These are phyloP conservation scores for Leishmania gerbilli DNA, from an alignment of 208 protist genomes.

Conservation along the genomic window DNA sequence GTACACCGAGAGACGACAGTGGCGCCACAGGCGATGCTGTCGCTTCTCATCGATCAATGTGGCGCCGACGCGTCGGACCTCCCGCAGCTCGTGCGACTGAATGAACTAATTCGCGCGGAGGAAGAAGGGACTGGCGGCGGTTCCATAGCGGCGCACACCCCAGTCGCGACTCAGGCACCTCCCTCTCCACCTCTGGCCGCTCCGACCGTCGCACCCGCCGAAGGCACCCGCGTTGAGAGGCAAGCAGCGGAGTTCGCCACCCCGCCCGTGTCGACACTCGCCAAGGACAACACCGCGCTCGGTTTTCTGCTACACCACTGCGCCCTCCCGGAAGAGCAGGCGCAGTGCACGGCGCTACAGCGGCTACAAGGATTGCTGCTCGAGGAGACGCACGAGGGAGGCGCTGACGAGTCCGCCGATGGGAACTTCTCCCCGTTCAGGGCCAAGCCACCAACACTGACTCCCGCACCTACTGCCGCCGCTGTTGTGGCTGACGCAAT, in stretches of 20 bases:
- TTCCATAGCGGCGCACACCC: neutral
- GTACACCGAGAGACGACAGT: neutral
- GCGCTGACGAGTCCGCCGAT: neutral
- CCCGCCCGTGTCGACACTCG: neutral
- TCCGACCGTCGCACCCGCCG: neutral
- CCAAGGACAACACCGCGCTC: slow-evolving; percentile 10
- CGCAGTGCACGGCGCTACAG: slow-evolving; percentile 20
- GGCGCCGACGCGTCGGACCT: slow-evolving; percentile 21
- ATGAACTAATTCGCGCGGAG: slow-evolving; percentile 17
- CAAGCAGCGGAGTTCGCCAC: neutral
- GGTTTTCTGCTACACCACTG: slow-evolving; percentile 24
- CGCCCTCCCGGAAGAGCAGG: slow-evolving; percentile 9
- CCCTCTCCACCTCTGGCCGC: neutral
- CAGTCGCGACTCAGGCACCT: neutral
- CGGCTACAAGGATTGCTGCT: slow-evolving; percentile 19
- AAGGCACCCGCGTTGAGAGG: neutral
- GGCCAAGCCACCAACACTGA: neutral
- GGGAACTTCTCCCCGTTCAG: neutral
- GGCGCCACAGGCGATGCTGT: slow-evolving; percentile 6
- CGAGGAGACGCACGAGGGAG: neutral
- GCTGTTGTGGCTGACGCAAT: neutral
- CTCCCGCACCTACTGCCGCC: neutral
- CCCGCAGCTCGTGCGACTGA: slow-evolving; percentile 20
- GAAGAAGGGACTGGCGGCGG: slow-evolving; percentile 6
- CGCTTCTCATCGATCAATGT: slow-evolving; percentile 24